phyloP scores from a whole-genome alignment of 2,329 filamentous ascomycete genomes.

The Cladobotryum protrusum region DNA sequence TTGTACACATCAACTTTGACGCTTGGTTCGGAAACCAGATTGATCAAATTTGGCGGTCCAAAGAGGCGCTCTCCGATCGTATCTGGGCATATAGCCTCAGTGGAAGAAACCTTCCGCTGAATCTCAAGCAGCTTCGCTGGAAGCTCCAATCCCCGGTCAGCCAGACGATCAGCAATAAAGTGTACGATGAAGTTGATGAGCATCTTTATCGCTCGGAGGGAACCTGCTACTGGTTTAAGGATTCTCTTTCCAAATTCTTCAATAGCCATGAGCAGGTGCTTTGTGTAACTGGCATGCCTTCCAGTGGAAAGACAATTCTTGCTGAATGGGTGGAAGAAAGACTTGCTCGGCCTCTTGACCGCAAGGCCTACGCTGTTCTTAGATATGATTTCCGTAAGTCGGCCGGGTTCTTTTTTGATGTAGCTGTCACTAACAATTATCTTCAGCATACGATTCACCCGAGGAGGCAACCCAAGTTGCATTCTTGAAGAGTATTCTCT shows the following conservation, averaged over 20 bases:
- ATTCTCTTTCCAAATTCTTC: constrained; percentile 29
- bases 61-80: constrained; percentile 26
- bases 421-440: too few species aligned
- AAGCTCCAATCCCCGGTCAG: constrained; percentile 25
- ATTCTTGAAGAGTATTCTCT: constrained; percentile 31
- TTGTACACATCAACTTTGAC: constrained; percentile 30
- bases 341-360: constrained; percentile 31
- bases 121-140: constrained; percentile 25
- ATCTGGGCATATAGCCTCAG: constrained; percentile 32
- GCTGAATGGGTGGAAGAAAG: constrained; percentile 35
- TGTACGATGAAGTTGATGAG: constrained; percentile 31
- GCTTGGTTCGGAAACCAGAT: constrained; percentile 29
- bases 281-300: constrained; percentile 28
- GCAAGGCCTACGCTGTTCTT: constrained; percentile 29
- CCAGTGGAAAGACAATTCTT: constrained; percentile 33
- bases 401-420: background rate
- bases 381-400: constrained; percentile 32
- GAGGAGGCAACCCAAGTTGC: constrained; percentile 25
- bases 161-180: constrained; percentile 20
- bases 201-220: constrained; percentile 32
- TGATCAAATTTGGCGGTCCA: constrained; percentile 27
- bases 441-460: constrained; percentile 21
- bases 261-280: constrained; percentile 28
- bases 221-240: constrained; percentile 35
- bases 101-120: constrained; percentile 15